Evolutionary conservation across 208 protist species (phyloP), one percentile per base, ranked within the genome.

Genomic region (Crithidia acanthocephali): DNA sequence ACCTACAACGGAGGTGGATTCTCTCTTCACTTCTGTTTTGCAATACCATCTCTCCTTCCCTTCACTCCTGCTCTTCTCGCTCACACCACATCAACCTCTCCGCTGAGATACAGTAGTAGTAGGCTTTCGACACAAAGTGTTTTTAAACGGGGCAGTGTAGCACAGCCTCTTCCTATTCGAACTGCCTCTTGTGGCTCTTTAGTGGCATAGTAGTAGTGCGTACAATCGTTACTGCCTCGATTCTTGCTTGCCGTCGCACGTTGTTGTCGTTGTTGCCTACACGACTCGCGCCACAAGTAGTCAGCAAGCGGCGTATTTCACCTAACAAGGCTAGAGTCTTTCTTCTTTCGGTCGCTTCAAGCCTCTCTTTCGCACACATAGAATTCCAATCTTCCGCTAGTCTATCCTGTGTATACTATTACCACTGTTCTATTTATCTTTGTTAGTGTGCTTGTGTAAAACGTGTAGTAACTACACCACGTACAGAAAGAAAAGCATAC

Each of bases 101-200:
- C 15, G 4, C 4, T 2, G 15, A 53, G 23, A 8, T 53, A 53
- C 2, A 53, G 51, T 59, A 58, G 20, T 40, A 58, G 22, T 42
- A 63, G n/a, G 13, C 35, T 63, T 58, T 42, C 52, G 3, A 9
- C 7, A 53, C 9, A 37, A 37, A 57, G 51, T 45, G 53, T 58
- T 44, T 62, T 45, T 23, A 53, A 61, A 37, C 44, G 40, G 23
- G 42, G 56, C 56, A 53, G 55, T 63, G 52, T 55, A 56, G 62
- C 62, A 68, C 48, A 22, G 48, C 16, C 62, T 68, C 50, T 58
- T 32, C 22, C 20, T 66, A 6, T 56, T 45, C 22, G 22, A 22
- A 40, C 25, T 18, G 30, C 22, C 42, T 20, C n/a, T 33, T 10
- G 58, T 33, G 42, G 16, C 58, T 8, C 48, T 61, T 44, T 37